Conservation (phyloP, 768 basidiomycete species). For the Lepiota brunneoincarnata region DNA sequence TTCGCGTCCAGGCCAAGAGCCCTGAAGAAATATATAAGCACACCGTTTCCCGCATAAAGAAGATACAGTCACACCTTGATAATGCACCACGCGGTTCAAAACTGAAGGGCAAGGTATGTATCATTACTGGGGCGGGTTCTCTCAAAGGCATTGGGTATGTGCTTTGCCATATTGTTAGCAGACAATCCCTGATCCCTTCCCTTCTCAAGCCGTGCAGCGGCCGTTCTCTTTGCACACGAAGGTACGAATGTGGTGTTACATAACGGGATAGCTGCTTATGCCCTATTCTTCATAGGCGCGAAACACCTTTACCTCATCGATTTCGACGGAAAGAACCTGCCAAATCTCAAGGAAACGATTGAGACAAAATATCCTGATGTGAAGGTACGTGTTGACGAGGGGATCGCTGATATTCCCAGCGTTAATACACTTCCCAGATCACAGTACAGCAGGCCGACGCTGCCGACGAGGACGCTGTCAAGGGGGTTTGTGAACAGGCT, state of each 20-base stretch:
- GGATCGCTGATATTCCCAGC: not conserved
- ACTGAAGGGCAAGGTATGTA: conserved; percentile 76
- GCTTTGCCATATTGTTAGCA: not conserved
- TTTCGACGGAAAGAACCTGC: conserved; percentile 64
- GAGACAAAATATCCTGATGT: conserved; percentile 69
- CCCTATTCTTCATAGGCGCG: conserved; percentile 48
- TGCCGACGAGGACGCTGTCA: conserved; percentile 70
- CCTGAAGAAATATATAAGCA: conserved; percentile 54
- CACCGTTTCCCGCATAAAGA: conserved; percentile 63
- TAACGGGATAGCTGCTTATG: not conserved
- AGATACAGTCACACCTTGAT: conserved; percentile 67
- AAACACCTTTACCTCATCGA: conserved; percentile 76
- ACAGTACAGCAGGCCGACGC: conserved; percentile 80
- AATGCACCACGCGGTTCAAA: conserved; percentile 48
- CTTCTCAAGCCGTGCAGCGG: conserved; percentile 58
- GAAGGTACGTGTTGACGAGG: conserved; percentile 54
- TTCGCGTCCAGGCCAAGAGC: conserved; percentile 23
- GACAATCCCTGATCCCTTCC: not conserved
- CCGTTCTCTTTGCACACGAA: conserved; percentile 78
- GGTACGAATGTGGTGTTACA: conserved; percentile 35
- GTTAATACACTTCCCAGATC: conserved; percentile 47
- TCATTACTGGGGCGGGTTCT: conserved; percentile 88
- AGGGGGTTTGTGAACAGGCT: conserved; percentile 66
- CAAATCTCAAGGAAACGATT: conserved; percentile 68
- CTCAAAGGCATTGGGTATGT: conserved; percentile 85